These are phyloP conservation scores for Ustilago sp. DNA, from an alignment of 1,284 basidiomycete genomes.

Conservation along the genomic window DNA sequence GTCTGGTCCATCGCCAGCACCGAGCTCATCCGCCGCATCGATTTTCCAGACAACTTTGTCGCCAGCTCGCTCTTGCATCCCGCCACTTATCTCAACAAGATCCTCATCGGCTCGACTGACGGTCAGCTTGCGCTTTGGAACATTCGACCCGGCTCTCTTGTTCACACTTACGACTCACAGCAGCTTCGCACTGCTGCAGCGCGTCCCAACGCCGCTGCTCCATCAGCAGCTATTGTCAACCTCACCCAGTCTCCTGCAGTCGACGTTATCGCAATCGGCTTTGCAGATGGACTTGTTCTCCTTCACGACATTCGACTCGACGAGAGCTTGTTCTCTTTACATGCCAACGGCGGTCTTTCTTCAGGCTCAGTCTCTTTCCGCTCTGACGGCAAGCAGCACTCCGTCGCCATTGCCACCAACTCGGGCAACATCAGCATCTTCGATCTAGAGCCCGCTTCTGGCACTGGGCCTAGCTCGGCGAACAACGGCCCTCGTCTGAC, in stretches of 20 bases:
- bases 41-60: conserved; percentile 74
- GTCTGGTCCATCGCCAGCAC: conserved; percentile 76
- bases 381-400: conserved; percentile 76
- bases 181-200: conserved; percentile 39
- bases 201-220: conserved; percentile 55
- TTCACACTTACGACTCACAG: conserved; percentile 71
- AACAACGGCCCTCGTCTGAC: conserved; percentile 53
- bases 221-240: conserved; percentile 70
- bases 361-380: conserved; percentile 84
- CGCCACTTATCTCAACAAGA: conserved; percentile 95
- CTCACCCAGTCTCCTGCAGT: conserved; percentile 93
- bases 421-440: conserved; percentile 66
- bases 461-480: conserved; percentile 18
- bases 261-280: conserved; percentile 92
- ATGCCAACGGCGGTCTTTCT: conserved; percentile 74
- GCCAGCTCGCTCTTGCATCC: conserved; percentile 89
- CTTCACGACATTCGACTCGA: conserved; percentile 91
- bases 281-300: conserved; percentile 85
- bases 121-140: conserved; percentile 95
- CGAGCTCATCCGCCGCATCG: conserved; percentile 44
- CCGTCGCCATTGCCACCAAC: conserved; percentile 62
- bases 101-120: conserved; percentile 84
- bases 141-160: conserved; percentile 74
- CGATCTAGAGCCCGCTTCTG: conserved; percentile 57
- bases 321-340: conserved; percentile 81